Percentiles rank a stretch among this genome's conserved stretches.
phyloP scores from a whole-genome alignment of 495 filamentous ascomycete species.

The Tuber magnatum region DNA sequence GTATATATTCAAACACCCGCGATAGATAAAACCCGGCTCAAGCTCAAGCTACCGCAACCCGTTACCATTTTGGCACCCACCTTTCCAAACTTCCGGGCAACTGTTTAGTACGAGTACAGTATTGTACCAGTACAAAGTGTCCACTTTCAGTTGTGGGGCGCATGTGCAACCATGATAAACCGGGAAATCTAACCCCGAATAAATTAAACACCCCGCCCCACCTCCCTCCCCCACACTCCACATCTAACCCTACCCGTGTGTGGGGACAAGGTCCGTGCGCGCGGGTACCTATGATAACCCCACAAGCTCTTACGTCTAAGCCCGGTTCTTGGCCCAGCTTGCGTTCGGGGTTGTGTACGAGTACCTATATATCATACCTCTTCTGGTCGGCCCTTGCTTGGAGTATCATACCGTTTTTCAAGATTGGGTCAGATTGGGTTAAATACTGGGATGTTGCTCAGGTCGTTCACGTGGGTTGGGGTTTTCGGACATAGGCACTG shows the following conservation, averaged over 20 bases:
- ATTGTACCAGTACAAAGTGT: too few species aligned
- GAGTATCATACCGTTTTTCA: neutral
- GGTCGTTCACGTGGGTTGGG: neutral
- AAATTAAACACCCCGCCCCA: neutral
- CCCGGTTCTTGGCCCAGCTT: neutral
- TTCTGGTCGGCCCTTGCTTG: neutral
- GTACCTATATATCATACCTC: too few species aligned
- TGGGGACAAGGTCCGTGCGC: neutral
- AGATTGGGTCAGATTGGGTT: neutral
- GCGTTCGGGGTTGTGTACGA: neutral
- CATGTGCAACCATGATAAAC: neutral
- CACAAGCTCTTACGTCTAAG: neutral
- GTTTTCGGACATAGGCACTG: neutral
- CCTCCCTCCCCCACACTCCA: neutral
- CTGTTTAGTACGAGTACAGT: too few species aligned
- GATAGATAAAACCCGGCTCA: neutral
- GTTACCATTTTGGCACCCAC: too few species aligned
- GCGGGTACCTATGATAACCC: too few species aligned
- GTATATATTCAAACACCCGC: neutral
- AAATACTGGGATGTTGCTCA: neutral
- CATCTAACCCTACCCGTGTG: neutral
- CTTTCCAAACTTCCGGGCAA: too few species aligned
- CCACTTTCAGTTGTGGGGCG: too few species aligned
- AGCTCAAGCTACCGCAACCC: neutral
- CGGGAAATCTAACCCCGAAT: neutral